Conservation (phyloP, 306 rosid species). For the Gynostemma pentaphyllum region DNA sequence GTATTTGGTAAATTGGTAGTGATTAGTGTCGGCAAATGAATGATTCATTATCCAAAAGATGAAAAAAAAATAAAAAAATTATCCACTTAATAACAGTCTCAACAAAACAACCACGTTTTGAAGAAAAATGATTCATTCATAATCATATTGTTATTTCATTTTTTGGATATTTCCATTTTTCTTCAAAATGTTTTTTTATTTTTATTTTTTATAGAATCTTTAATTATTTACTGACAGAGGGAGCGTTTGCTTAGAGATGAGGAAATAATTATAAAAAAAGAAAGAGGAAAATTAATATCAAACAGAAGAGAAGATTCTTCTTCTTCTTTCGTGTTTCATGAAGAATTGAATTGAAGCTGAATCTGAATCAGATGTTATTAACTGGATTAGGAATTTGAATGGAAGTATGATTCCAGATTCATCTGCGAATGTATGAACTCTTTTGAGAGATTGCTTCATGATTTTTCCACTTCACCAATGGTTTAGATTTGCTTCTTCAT, state of each 20-base stretch:
- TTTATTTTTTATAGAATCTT: background rate
- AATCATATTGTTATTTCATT: no score
- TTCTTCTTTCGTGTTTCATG: background rate
- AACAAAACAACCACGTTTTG: no score
- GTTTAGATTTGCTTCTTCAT: background rate
- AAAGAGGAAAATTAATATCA: background rate
- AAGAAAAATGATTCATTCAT: no score
- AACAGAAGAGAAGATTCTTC: background rate
- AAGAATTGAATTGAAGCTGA: background rate
- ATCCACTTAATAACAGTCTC: no score
- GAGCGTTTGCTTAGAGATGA: background rate
- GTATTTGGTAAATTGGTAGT: no score
- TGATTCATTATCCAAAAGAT: no score
- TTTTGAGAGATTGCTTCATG: background rate
- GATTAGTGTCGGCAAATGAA: no score
- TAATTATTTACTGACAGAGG: background rate
- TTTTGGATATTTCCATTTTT: background rate
- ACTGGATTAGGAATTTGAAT: background rate
- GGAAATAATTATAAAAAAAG: background rate
- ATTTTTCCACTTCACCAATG: background rate
- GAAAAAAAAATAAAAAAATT: no score
- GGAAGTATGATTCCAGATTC: conserved; percentile 2
- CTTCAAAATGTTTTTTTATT: background rate
- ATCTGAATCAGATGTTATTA: background rate
- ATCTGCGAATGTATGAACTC: background rate